phyloP scores from a whole-genome alignment of 2,329 filamentous ascomycete genomes.

The Aspergillus nomiae region DNA sequence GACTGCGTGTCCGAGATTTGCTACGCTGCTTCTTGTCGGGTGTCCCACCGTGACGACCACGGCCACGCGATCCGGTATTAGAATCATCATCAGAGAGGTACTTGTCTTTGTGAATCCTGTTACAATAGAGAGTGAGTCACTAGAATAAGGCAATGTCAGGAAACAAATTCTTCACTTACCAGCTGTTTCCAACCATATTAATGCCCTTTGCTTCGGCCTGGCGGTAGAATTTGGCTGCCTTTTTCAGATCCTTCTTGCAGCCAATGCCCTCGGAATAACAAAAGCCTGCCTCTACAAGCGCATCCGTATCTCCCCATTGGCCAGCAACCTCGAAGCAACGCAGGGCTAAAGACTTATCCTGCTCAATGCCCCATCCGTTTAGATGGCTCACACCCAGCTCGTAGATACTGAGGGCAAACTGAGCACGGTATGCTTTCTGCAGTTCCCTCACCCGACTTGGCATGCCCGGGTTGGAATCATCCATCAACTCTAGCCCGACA shows the following conservation, averaged over 20 bases:
- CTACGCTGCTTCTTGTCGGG: conserved; percentile 68
- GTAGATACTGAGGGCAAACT: conserved; percentile 94
- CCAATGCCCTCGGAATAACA: conserved; percentile 94
- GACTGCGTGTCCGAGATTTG: conserved; percentile 73
- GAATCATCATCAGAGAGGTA: conserved; percentile 71
- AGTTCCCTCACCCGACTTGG: conserved; percentile 63
- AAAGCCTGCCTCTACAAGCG: conserved; percentile 89
- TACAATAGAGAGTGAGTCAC: conserved; percentile 4
- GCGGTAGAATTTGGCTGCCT: conserved; percentile 87
- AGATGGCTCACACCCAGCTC: conserved; percentile 95
- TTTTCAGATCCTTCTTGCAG: conserved; percentile 94
- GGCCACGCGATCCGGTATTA: conserved; percentile 34
- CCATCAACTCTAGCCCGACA: conserved; percentile 78
- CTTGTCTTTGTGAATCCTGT: conserved; percentile 94
- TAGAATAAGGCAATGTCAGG: conserved; percentile 12
- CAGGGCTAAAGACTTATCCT: conserved; percentile 84
- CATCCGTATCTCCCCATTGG: conserved; percentile 93
- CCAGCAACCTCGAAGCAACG: conserved; percentile 96
- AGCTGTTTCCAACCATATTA: conserved; percentile 98
- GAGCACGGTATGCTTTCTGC: conserved; percentile 81
- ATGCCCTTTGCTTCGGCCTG: conserved; percentile 90
- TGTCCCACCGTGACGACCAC: conserved; percentile 40
- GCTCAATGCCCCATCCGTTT: conserved; percentile 96
- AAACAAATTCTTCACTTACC: conserved; percentile 61
- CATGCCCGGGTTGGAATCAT: conserved; percentile 60